Conservation (phyloP, 164 flowering plant genomes). For the Echeveria elegans region DNA sequence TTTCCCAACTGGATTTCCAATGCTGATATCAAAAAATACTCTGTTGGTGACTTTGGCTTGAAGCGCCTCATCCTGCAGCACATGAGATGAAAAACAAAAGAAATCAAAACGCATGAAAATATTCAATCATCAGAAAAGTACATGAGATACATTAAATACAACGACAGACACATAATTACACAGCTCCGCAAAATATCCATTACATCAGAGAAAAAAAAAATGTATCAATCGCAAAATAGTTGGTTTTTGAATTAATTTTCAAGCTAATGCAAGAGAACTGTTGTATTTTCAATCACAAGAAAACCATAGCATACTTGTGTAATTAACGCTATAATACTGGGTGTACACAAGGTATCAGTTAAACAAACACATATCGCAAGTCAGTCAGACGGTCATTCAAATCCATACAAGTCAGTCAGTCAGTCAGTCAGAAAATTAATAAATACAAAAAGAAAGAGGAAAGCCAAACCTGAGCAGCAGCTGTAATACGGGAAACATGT, state of each 20-base stretch:
- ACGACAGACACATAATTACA: too few relatives aligned
- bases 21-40: constrained; percentile 79
- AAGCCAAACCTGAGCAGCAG: constrained; percentile 13
- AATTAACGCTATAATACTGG: too few relatives aligned
- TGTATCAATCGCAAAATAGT: too few relatives aligned
- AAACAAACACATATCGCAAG: background rate
- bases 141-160: too few relatives aligned
- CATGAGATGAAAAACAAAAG: background rate
- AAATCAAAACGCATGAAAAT: background rate
- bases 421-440: background rate
- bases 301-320: too few relatives aligned
- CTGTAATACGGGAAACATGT: constrained; percentile 22
- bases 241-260: too few relatives aligned
- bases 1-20: constrained; percentile 86
- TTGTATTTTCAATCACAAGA: too few relatives aligned
- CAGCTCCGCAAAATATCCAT: too few relatives aligned
- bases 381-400: background rate
- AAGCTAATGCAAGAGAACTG: too few relatives aligned
- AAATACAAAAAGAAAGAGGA: background rate
- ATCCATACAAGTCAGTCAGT: background rate
- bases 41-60: constrained; percentile 80
- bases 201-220: too few relatives aligned
- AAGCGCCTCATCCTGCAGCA: constrained; percentile 38
- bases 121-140: background rate
- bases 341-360: background rate